Evolutionary conservation across 106 monocot species (phyloP), one percentile per base, ranked within the genome.

Genomic region (Acanthochlamys bracteata): DNA sequence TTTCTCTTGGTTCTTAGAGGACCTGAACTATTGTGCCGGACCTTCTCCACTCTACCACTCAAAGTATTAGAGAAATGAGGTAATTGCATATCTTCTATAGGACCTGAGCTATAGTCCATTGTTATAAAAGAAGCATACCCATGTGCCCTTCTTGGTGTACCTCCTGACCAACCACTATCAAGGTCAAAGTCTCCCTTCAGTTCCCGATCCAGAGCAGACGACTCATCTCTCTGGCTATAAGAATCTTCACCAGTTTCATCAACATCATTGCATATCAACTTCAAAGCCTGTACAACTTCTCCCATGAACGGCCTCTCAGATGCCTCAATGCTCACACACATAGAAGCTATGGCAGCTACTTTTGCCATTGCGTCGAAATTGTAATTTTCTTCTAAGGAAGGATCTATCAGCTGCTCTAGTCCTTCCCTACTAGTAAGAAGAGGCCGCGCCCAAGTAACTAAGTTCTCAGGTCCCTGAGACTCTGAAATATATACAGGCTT

Each of bases 241-340:
- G 67, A 73, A 65, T 83, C 76, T 20, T 76, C 82, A 17, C 73
- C 79, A 12, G 73, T 57, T 59, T 76, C 79, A 25, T 79, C 83
- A 26, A 51, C 56, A 58, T 80, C 90, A 42, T 85, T 85, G 69
- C 77, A 85, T 41, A 93, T 76, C 24, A 88, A 71, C 53, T 93
- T 89, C 59, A 93, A 70, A 17, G 89, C 89, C 63, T 93, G 93
- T 7, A 89, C 89, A 9, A 93, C 93, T 75, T 93, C 93, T 22
- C 93, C 93, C 93, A 93, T 93, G 86, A 93, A 93, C 16, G 93
- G 93, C 23, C 93, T 72, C 39, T 86, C 83, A 14, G 85, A 78
- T 43, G 82, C 80, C 23, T 93, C 89, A 0, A 53, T 62, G 42
- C 88, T 82, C 16, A 90, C 82, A 59, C 95, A 96, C 95, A 87